Evolutionary conservation across 2,329 filamentous ascomycete species (phyloP).

Genomic region (Claviceps quebecensis): DNA sequence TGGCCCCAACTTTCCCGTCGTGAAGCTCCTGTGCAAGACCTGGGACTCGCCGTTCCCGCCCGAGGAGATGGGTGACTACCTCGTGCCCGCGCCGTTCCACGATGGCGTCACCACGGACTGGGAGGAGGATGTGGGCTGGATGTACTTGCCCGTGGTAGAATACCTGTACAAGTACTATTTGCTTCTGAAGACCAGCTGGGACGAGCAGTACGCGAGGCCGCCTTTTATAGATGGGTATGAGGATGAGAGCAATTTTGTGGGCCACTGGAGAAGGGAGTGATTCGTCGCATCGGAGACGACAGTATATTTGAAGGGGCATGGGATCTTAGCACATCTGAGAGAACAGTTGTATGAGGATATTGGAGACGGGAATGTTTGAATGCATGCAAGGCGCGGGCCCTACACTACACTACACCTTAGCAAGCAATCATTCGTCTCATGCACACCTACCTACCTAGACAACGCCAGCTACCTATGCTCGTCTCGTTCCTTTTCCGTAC

Average conservation of each 20-base stretch:
- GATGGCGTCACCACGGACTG: not conserved
- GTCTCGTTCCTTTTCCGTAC: not conserved
- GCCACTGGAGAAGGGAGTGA: not conserved
- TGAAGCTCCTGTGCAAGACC: not conserved
- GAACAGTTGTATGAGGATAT: too few species aligned
- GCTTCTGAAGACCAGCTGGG: not conserved
- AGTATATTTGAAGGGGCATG: too few species aligned
- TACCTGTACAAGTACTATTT: not conserved
- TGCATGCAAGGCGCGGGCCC: too few species aligned
- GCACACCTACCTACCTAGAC: not conserved
- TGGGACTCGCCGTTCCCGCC: not conserved
- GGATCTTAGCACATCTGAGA: too few species aligned
- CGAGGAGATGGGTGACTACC: not conserved
- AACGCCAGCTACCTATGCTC: not conserved
- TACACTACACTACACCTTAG: too few species aligned
- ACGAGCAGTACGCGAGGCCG: not conserved
- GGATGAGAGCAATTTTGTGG: not conserved
- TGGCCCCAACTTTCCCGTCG: not conserved
- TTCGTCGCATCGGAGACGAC: too few species aligned
- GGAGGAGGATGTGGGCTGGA: conserved; percentile 1
- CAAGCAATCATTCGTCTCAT: not conserved
- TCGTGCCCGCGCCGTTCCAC: not conserved
- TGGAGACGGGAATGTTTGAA: not conserved
- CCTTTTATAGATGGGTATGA: not conserved
- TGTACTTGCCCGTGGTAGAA: not conserved